Evolutionary conservation across 2,329 filamentous ascomycete species (phyloP).

Genomic region (Xylaria sp.): DNA sequence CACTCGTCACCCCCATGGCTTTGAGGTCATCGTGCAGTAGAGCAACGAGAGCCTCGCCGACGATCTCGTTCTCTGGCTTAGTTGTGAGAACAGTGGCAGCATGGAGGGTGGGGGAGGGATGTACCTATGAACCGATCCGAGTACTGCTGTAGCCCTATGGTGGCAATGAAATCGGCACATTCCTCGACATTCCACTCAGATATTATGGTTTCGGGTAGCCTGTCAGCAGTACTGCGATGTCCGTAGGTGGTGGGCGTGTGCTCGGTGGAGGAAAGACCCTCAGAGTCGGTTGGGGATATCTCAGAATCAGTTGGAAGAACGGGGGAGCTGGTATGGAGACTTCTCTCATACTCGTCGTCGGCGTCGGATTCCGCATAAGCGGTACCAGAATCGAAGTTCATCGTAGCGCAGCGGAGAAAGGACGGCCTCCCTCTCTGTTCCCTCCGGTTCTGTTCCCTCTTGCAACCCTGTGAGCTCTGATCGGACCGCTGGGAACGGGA

Average conservation of each 20-base stretch:
- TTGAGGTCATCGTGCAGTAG: constrained; percentile 92
- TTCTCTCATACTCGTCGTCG: constrained; percentile 82
- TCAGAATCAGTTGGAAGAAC: constrained; percentile 68
- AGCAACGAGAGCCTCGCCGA: constrained; percentile 86
- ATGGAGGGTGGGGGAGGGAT: constrained; percentile 33
- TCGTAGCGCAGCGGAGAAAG: constrained; percentile 34
- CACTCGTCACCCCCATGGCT: constrained; percentile 89
- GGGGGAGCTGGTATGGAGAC: constrained; percentile 68
- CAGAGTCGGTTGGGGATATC: constrained; percentile 70
- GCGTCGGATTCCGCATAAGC: constrained; percentile 80
- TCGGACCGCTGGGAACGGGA: constrained; percentile 10
- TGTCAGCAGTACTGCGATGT: constrained; percentile 65
- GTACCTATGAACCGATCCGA: constrained; percentile 80
- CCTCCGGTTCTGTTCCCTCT: constrained; percentile 5
- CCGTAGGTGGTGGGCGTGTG: constrained; percentile 81
- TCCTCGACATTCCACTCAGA: constrained; percentile 84
- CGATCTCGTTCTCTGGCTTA: constrained; percentile 82
- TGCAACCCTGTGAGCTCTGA: constrained; percentile 2
- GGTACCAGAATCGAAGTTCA: constrained; percentile 67
- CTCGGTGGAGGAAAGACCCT: constrained; percentile 68
- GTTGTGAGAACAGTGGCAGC: constrained; percentile 25
- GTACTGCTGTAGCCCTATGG: constrained; percentile 81
- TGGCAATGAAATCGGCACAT: constrained; percentile 84
- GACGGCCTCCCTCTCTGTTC: constrained; percentile 11
- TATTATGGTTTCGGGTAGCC: constrained; percentile 73